Percentiles rank a stretch among this genome's conserved stretches.
Conservation (phyloP, 2,329 filamentous ascomycete genomes). For the Talaromyces sp. region DNA sequence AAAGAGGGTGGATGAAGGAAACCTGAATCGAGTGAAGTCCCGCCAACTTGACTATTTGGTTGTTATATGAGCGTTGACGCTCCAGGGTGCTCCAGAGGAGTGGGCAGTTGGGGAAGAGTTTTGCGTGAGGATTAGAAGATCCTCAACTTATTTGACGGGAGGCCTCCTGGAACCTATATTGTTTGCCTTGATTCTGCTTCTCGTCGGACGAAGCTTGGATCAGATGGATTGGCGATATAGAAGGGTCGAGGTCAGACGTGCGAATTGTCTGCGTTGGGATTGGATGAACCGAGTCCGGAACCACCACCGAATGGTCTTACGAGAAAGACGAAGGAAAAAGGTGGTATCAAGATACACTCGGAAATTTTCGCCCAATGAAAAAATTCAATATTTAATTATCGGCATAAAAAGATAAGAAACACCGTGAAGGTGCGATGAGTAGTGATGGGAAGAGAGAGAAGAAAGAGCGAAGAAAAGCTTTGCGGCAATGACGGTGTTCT, state of each 20-base stretch:
- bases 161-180: background rate
- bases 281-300: background rate
- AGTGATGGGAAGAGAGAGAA: slow-evolving; percentile 10
- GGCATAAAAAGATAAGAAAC: slow-evolving; percentile 5
- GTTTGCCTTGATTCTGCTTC: background rate
- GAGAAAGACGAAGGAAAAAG: background rate
- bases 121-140: slow-evolving; percentile 7
- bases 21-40: slow-evolving; percentile 69
- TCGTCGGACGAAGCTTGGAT: background rate
- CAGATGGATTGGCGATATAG: background rate
- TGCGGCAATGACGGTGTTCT: slow-evolving; percentile 3
- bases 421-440: slow-evolving; percentile 15
- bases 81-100: slow-evolving; percentile 46
- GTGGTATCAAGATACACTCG: background rate
- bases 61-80: slow-evolving; percentile 35
- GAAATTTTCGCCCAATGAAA: no score
- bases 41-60: slow-evolving; percentile 85
- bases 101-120: slow-evolving; percentile 15
- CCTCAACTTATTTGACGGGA: slow-evolving; percentile 20
- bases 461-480: background rate
- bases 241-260: background rate
- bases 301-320: background rate
- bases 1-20: slow-evolving; percentile 80
- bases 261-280: background rate
- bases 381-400: background rate